Evolutionary conservation across 2,329 filamentous ascomycete species (phyloP).

Genomic region (Dendryphion nanum): DNA sequence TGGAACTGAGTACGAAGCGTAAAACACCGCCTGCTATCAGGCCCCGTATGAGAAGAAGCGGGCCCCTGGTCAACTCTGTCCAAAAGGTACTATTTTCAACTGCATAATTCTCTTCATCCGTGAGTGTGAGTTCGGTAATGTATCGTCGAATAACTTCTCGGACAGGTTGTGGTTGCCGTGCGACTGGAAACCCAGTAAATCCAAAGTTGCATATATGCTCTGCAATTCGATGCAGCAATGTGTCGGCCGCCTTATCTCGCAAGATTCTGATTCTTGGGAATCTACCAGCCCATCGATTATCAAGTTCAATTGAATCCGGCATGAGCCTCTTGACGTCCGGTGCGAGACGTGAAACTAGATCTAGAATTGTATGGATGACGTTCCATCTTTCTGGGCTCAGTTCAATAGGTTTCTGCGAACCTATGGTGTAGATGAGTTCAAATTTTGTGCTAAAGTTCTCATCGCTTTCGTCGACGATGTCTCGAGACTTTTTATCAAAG

Average conservation of each 20-base stretch:
- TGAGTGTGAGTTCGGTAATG: slow-evolving; percentile 41
- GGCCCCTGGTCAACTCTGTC: slow-evolving; percentile 27
- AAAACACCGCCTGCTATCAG: slow-evolving; percentile 58
- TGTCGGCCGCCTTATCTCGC: slow-evolving; percentile 32
- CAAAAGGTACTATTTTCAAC: slow-evolving; percentile 35
- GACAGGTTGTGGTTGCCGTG: slow-evolving; percentile 29
- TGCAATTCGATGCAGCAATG: slow-evolving; percentile 23
- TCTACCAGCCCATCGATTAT: slow-evolving; percentile 22
- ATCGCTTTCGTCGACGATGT: slow-evolving; percentile 66
- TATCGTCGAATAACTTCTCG: slow-evolving; percentile 43
- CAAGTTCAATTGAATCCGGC: slow-evolving; percentile 46
- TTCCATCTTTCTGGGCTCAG: slow-evolving; percentile 57
- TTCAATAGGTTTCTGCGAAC: slow-evolving; percentile 51
- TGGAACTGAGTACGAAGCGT: slow-evolving; percentile 52
- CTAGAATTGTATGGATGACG: slow-evolving; percentile 54
- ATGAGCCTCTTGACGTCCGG: slow-evolving; percentile 23
- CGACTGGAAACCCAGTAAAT: slow-evolving; percentile 45
- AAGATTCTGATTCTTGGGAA: slow-evolving; percentile 55
- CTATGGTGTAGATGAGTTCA: slow-evolving; percentile 64
- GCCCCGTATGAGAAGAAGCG: slow-evolving; percentile 53
- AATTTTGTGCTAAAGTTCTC: slow-evolving; percentile 62
- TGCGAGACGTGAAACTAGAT: slow-evolving; percentile 39
- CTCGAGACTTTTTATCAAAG: slow-evolving; percentile 47
- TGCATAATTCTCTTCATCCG: slow-evolving; percentile 22
- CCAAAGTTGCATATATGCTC: slow-evolving; percentile 46